phyloP scores from a whole-genome alignment of 805 yeast species.

The Candida montana region DNA sequence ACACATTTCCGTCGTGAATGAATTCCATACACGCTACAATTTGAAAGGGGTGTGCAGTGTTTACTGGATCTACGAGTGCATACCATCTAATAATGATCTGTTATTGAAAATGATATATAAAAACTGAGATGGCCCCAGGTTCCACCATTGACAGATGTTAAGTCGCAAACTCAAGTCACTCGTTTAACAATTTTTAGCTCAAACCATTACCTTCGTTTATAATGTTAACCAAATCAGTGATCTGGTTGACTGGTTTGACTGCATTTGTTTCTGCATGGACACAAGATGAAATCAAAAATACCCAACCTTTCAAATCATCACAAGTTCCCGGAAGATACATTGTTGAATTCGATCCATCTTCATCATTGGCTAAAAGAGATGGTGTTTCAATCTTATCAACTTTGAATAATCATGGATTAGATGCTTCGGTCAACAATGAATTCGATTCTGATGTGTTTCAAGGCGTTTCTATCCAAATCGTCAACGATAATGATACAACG shows the following conservation, averaged over 20 bases:
- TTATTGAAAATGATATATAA: no score
- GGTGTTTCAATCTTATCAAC: neutral
- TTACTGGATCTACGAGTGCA: no score
- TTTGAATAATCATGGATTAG: constrained; percentile 1
- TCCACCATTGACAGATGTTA: no score
- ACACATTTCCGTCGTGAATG: no score
- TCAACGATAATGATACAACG: constrained; percentile 6
- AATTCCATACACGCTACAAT: no score
- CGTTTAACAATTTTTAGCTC: no score
- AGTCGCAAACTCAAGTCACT: no score
- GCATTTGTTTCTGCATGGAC: neutral
- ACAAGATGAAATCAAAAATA: constrained; percentile 1
- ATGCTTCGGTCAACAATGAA: constrained; percentile 8
- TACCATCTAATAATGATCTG: no score
- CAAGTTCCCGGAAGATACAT: constrained; percentile 10
- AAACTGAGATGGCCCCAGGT: no score
- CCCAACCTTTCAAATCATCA: neutral
- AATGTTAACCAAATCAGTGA: neutral
- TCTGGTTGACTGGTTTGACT: neutral
- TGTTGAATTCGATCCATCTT: constrained; percentile 2
- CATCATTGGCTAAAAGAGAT: neutral
- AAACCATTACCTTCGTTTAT: no score
- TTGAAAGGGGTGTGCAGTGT: no score
- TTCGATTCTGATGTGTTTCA: constrained; percentile 12
- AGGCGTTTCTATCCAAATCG: constrained; percentile 13